Base-by-base conservation (phyloP, 305 asterid genomes). In the Petunia hybrid region DNA sequence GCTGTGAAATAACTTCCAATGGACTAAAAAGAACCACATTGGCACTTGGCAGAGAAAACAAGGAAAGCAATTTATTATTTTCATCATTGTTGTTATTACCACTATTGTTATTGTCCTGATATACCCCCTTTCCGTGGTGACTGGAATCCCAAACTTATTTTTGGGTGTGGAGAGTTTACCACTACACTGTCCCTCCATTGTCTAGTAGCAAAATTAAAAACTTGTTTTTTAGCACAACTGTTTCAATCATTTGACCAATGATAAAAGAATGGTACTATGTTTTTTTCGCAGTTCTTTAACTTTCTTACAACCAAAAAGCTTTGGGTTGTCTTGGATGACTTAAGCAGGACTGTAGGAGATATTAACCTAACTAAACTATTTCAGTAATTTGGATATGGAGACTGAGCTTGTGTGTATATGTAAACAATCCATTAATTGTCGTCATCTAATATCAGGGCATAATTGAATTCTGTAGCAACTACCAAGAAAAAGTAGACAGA, bases 61-160 rank as follows among this genome's bases (percentile, higher is more conserved):
- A 9, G 51, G 63, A 45, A 51, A 51, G 46, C 5, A 51, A 36
- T 35, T 6, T 1, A 38, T 12, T 35, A 51, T 51, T 73, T 73
- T n/a, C 57, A 22, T 22, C 31, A 22, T 22, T 22, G 0, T 22
- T 22, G 31, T 22, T 22, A 22, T 22, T 22, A 22, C 31, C 31
- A 22, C 31, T 22, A 1, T 51, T 35, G 35, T 36, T 51, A 6
- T 42, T 73, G 38, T 51, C 35, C 13, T 73, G 45, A 73, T 1
- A 53, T 73, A 71, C 38, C 78, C 63, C 46, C 78, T 73, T 36
- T 69, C 76, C 57, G 42, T 69, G 16, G 45, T 69, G 22, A 69
- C 63, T 36, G 3, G 63, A 73, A 73, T 14, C 14, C 45, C 63
- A 73, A 73, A 63, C 69, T 9, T 36, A 63, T 63, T 35, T 6